These are phyloP conservation scores for Fusarium aywerte DNA, from an alignment of 2,329 filamentous ascomycete genomes.

Conservation along the genomic window DNA sequence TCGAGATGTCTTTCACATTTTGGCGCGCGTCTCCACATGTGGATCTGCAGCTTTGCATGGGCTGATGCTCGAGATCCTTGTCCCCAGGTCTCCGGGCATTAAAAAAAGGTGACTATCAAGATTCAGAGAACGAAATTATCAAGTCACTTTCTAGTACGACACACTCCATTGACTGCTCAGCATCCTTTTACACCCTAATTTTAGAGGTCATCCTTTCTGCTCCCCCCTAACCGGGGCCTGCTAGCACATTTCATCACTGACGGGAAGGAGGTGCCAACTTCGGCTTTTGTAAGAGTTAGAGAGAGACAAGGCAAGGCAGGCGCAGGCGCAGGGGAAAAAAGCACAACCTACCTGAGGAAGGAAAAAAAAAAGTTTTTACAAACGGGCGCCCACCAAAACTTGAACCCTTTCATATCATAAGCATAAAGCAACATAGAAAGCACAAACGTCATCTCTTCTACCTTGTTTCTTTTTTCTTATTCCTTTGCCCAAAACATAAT, in stretches of 20 bases:
- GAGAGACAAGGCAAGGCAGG: constrained; percentile 7
- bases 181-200: neutral
- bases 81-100: neutral
- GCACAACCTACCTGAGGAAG: neutral
- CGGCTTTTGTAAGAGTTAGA: constrained; percentile 19
- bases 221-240: neutral
- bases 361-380: constrained; percentile 24
- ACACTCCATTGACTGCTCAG: neutral
- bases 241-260: constrained; percentile 32
- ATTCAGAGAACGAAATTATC: neutral
- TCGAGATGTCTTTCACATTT: constrained; percentile 22
- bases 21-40: constrained; percentile 38
- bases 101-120: neutral
- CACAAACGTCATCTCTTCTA: constrained; percentile 9
- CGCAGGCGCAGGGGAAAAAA: constrained; percentile 16
- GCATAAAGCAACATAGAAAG: neutral
- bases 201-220: neutral
- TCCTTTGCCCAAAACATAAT: neutral
- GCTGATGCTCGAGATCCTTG: constrained; percentile 34
- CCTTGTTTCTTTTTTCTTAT: neutral
- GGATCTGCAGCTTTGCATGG: constrained; percentile 39
- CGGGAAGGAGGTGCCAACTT: constrained; percentile 30
- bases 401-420: neutral
- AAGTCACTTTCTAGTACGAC: neutral
- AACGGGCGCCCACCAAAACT: constrained; percentile 17